Evolutionary conservation across 1,139 yeast genomes (phyloP).

Genomic region (Lodderomyces jiufengensis): DNA sequence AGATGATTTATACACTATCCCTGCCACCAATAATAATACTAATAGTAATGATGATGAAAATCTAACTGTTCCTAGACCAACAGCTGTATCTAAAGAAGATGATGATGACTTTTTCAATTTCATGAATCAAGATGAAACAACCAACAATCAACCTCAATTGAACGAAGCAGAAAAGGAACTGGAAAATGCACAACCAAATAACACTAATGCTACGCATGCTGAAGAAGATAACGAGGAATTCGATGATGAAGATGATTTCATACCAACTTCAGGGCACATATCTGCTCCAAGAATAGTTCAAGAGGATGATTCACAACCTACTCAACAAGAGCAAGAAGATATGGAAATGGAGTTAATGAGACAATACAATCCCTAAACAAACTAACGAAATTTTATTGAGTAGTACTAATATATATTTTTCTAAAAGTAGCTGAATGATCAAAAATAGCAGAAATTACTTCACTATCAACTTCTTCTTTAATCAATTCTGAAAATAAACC

Average conservation of each 20-base stretch:
- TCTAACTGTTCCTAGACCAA: not conserved
- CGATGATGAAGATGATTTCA: constrained; percentile 14
- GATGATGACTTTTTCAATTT: constrained; percentile 28
- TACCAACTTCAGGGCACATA: constrained; percentile 1
- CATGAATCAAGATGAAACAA: constrained; percentile 17
- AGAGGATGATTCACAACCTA: not conserved
- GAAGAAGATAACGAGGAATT: too few species aligned
- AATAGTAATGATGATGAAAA: constrained; percentile 1
- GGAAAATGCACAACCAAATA: too few species aligned
- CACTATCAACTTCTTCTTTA: constrained; percentile 31
- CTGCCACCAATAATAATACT: not conserved
- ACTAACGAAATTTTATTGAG: constrained; percentile 6
- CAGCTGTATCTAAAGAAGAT: not conserved
- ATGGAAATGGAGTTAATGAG: constrained; percentile 37
- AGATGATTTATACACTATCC: constrained; percentile 1
- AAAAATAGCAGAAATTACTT: constrained; percentile 46
- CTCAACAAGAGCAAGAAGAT: constrained; percentile 11
- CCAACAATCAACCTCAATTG: not conserved
- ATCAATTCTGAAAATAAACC: constrained; percentile 42
- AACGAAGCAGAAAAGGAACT: too few species aligned
- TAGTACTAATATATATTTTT: constrained; percentile 32
- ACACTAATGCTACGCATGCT: too few species aligned
- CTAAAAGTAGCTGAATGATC: constrained; percentile 38
- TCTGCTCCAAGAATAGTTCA: not conserved
- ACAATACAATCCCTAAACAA: constrained; percentile 16